Percentiles rank a stretch among this genome's conserved stretches.
Evolutionary conservation across 2,329 filamentous ascomycete species (phyloP).

Genomic region (Mollisiaceae sp.): DNA sequence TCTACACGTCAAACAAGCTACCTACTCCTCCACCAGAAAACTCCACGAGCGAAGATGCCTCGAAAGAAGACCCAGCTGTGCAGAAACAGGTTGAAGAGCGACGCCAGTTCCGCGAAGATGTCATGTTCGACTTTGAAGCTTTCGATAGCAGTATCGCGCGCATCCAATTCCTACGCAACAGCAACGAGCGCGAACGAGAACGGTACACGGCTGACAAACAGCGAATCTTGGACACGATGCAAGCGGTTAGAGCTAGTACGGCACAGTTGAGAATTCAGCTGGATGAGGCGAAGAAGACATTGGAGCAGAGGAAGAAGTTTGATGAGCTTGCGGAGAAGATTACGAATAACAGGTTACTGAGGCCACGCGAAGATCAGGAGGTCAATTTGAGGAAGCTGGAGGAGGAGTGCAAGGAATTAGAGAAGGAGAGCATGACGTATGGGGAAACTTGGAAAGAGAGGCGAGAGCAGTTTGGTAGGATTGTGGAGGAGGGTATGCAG

Average conservation of each 20-base stretch:
- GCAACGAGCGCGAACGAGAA: slow-evolving; percentile 82
- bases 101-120: slow-evolving; percentile 78
- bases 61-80: slow-evolving; percentile 49
- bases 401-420: slow-evolving; percentile 85
- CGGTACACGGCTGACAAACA: slow-evolving; percentile 83
- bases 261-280: slow-evolving; percentile 74
- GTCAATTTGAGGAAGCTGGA: slow-evolving; percentile 80
- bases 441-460: slow-evolving; percentile 84
- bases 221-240: slow-evolving; percentile 78
- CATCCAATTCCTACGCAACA: slow-evolving; percentile 83
- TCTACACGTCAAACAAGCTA: slow-evolving; percentile 59
- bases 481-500: slow-evolving; percentile 90
- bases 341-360: slow-evolving; percentile 77
- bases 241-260: slow-evolving; percentile 78
- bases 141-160: slow-evolving; percentile 87
- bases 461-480: slow-evolving; percentile 82
- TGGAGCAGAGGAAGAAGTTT: slow-evolving; percentile 81
- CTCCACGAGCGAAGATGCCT: slow-evolving; percentile 47
- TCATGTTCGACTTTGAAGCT: slow-evolving; percentile 85
- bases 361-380: slow-evolving; percentile 82
- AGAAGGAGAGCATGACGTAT: slow-evolving; percentile 83
- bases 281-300: slow-evolving; percentile 74
- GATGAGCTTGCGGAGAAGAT: slow-evolving; percentile 90
- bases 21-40: slow-evolving; percentile 71
- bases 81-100: slow-evolving; percentile 60